Base-by-base conservation (phyloP, 352 stramenopile species). In the Pythium pectinolyticum region DNA sequence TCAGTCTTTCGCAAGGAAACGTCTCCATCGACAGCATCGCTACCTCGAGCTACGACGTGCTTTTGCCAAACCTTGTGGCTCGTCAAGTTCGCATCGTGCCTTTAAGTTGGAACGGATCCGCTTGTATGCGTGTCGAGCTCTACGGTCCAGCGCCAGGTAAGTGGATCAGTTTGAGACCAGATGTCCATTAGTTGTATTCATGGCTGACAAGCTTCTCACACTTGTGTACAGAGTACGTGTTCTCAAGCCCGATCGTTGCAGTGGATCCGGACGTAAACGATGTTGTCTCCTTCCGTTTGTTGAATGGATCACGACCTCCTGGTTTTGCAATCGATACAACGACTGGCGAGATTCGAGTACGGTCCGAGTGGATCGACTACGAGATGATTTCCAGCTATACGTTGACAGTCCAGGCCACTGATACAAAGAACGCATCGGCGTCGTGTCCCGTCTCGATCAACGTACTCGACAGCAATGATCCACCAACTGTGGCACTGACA, bases 61-160 rank as follows among this genome's bases (percentile, higher is more conserved):
- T 57, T 4, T n/a, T 73, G 4, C 66, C 57, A 9, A 84, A 81
- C 30, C 10, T 81, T 3, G 60, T 73, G 20, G 72, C 73, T 12
- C 66, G 51, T 5, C 53, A 84, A 27, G 19, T 88, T 11, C 66
- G 75, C 14, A 61, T 88, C 45, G 68, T 83, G n/a, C 77, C 79
- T 0, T 52, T 67, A 0, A 48, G n/a, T 10, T 88, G 76, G 74
- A 39, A 32, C 2, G 77, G 74, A 10, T 61, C 49, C 7, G 27
- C 62, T 4, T 88, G 79, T 56, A 25, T 88, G 22, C 69, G 50
- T 1, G 34, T 88, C n/a, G 79, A 88, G 43, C 17, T 84, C 0
- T 80, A 70, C 20, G 73, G 79, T 10, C 73, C 68, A n/a, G 69
- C 71, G 31, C 54, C 64, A 69, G 70, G 77, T 86, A 76, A 30